Percentiles rank a stretch among this genome's conserved stretches.
phyloP scores from a whole-genome alignment of 345 rosid genomes.

The Gossypium thurberi region DNA sequence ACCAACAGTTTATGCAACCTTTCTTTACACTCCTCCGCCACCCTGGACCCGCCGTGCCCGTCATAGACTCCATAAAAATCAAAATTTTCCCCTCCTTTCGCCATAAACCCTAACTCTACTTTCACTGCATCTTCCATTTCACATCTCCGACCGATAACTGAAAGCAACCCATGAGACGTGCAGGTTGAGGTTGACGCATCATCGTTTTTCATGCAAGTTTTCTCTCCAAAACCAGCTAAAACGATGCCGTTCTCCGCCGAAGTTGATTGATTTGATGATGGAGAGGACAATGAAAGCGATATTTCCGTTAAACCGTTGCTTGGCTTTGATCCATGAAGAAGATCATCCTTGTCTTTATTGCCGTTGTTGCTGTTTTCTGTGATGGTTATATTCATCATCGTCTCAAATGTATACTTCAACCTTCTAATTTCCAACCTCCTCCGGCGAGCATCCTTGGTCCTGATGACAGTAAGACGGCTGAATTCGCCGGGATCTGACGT shows the following conservation, averaged over 20 bases:
- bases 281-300: conserved; percentile 21
- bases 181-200: background rate
- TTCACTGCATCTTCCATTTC: conserved; percentile 70
- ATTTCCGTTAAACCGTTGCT: conserved; percentile 19
- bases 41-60: conserved; percentile 62
- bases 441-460: conserved; percentile 26
- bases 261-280: conserved; percentile 9
- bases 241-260: conserved; percentile 18
- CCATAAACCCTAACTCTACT: conserved; percentile 38
- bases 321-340: background rate
- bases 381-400: conserved; percentile 15
- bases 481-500: conserved; percentile 11
- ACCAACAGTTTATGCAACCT: conserved; percentile 40
- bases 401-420: conserved; percentile 26
- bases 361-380: background rate
- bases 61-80: conserved; percentile 64
- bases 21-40: conserved; percentile 58
- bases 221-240: conserved; percentile 16
- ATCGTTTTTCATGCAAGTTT: background rate
- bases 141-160: conserved; percentile 55
- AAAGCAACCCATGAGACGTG: conserved; percentile 36
- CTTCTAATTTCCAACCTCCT: conserved; percentile 14
- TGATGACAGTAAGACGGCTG: conserved; percentile 15
- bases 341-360: conserved; percentile 2
- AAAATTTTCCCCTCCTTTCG: conserved; percentile 19